Evolutionary conservation across 1,284 basidiomycete species (phyloP), one percentile per base, ranked within the genome.

Genomic region (Trametes pubescens): DNA sequence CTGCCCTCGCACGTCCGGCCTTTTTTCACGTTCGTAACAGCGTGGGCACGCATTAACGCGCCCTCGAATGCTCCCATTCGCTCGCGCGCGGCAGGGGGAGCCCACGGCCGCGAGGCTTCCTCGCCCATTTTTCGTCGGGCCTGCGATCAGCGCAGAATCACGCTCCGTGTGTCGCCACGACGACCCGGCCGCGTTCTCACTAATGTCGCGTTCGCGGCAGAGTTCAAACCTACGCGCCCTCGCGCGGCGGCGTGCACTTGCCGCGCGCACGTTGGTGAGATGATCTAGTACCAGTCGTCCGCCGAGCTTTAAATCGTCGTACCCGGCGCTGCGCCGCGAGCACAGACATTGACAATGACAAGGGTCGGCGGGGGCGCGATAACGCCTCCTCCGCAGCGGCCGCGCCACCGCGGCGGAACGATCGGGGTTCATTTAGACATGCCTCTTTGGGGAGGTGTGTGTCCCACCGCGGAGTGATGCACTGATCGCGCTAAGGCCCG

Each of bases 381-480:
- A 35, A 49, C 13, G 34, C 24, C 24, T 24, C 35, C 22, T 43
- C 34, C 52, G 51, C 51, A 60, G 44, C 43, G 35, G 34, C 52
- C 13, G 59, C 35, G 46, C 52, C 59, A 40, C 37, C 44, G 52
- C 43, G 40, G 22, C 29, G 44, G 59, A 18, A 26, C 47, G 59
- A 54, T 60, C 51, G 59, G 47, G 21, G 22, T 51, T 61, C 59
- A 61, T 56, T 56, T 56, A 56, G 48, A 56, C 47, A 49, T 61
- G 48, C 60, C 60, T 44, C 47, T 40, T 56, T 56, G 14, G 59
- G 60, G 60, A 56, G 53, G 54, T 44, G 38, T 56, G 48, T 51
- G 52, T 40, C 34, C 53, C 53, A 51, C 52, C 60, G 60, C 60
- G 60, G 60, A 29, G 32, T 61, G 60, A 61, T 61, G 60, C 53